These are phyloP conservation scores for Phytophthora tentaculata DNA, from an alignment of 352 stramenopile species.

Conservation along the genomic window DNA sequence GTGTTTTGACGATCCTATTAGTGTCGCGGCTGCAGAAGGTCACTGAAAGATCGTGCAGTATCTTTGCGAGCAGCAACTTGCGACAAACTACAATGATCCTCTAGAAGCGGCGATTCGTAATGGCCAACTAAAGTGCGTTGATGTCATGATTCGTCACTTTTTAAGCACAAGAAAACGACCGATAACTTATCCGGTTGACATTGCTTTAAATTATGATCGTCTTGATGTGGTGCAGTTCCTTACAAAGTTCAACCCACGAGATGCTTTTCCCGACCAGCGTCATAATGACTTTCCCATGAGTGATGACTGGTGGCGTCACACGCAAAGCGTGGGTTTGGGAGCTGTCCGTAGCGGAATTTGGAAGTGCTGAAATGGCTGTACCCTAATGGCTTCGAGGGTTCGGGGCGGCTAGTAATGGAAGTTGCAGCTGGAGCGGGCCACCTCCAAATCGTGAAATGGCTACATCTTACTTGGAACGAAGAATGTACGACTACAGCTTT, in stretches of 20 bases:
- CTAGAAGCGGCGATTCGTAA: neutral
- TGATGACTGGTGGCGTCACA: neutral
- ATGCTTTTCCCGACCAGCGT: neutral
- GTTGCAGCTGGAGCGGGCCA: neutral
- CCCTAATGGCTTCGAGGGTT: neutral
- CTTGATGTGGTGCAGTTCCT: neutral
- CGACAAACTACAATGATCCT: neutral
- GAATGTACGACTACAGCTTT: no score
- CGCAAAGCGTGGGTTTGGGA: no score
- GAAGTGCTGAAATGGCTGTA: constrained; percentile 18
- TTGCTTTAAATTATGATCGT: neutral
- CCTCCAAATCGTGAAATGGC: no score
- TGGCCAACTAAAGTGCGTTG: neutral
- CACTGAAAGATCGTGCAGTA: neutral
- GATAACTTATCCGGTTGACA: neutral
- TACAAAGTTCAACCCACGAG: neutral
- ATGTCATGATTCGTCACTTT: neutral
- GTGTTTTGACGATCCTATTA: neutral
- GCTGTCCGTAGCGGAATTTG: no score
- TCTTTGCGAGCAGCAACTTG: neutral
- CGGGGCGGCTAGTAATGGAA: neutral
- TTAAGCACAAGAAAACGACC: neutral
- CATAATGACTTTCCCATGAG: no score
- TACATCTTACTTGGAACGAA: no score
- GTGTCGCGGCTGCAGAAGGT: neutral